A percentile compares a stretch with the other conserved stretches of the same genome.
phyloP scores from a whole-genome alignment of 176 grass and related monocot genomes.

The Pontederia paniculata region DNA sequence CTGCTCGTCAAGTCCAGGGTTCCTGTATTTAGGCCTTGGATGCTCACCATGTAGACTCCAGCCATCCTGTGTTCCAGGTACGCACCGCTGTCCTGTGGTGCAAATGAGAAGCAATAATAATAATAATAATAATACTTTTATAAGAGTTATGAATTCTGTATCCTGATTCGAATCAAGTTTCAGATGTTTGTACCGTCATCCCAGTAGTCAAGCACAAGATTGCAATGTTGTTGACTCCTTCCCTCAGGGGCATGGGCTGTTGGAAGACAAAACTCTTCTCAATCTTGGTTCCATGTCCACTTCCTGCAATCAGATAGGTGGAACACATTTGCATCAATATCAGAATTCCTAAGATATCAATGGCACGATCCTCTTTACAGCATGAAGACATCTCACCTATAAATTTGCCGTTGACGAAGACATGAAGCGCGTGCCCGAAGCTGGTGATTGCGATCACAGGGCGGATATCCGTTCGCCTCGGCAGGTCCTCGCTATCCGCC shows the following conservation, averaged over 20 bases:
- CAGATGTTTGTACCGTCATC: conserved; percentile 19
- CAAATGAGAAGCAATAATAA: neutral
- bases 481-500: conserved; percentile 59
- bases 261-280: conserved; percentile 63
- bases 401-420: conserved; percentile 50
- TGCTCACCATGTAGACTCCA: conserved; percentile 31
- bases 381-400: conserved; percentile 40
- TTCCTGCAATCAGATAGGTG: conserved; percentile 28
- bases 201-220: conserved; percentile 38
- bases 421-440: conserved; percentile 44
- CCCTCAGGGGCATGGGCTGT: conserved; percentile 38
- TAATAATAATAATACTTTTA: neutral
- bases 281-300: conserved; percentile 52
- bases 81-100: conserved; percentile 62
- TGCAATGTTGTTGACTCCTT: conserved; percentile 54
- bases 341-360: conserved; percentile 2
- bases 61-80: conserved; percentile 36
- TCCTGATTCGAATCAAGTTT: neutral
- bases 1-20: conserved; percentile 65
- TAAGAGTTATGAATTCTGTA: too few relatives aligned
- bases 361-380: neutral
- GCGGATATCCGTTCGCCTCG: conserved; percentile 68
- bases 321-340: neutral
- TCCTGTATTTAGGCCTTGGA: conserved; percentile 89
- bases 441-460: conserved; percentile 64